These are phyloP conservation scores for Colletotrichum coccodes DNA, from an alignment of 2,329 filamentous ascomycete genomes.

Conservation along the genomic window DNA sequence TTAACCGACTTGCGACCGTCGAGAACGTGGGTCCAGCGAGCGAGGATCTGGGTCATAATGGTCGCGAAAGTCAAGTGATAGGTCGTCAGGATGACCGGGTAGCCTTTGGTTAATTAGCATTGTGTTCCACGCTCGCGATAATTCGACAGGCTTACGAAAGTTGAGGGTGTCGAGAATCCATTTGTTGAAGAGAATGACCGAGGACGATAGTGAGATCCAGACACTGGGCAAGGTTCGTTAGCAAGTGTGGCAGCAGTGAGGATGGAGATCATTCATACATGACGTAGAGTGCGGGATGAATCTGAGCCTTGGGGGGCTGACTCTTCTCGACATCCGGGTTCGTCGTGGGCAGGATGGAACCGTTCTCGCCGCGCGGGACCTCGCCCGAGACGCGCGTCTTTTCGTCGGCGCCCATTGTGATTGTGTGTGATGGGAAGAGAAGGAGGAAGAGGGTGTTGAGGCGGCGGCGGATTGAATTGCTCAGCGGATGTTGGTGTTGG, in stretches of 20 bases:
- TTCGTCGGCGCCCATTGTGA: conserved; percentile 63
- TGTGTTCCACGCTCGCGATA: neutral
- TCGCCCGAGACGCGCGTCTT: conserved; percentile 89
- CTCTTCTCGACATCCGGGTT: conserved; percentile 81
- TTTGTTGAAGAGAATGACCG: conserved; percentile 99
- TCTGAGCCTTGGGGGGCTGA: conserved; percentile 68
- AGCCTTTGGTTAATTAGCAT: conserved; percentile 66
- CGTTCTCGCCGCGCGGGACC: conserved; percentile 66
- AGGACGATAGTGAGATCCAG: conserved; percentile 94
- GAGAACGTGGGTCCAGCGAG: conserved; percentile 87
- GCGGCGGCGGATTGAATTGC: neutral
- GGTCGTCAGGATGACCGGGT: conserved; percentile 87
- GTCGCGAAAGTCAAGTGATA: conserved; percentile 96
- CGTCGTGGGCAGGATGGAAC: conserved; percentile 79
- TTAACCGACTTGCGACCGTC: conserved; percentile 96
- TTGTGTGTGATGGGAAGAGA: neutral
- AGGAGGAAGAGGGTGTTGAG: neutral
- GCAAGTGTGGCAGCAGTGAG: conserved; percentile 14
- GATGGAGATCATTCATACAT: conserved; percentile 57
- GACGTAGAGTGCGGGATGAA: conserved; percentile 90
- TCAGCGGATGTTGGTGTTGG: neutral
- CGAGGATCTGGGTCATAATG: conserved; percentile 92
- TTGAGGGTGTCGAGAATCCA: conserved; percentile 89
- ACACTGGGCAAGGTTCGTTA: conserved; percentile 63
- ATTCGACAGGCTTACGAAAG: conserved; percentile 65